Evolutionary conservation across 2,329 filamentous ascomycete genomes (phyloP), one percentile per base, ranked within the genome.

Genomic region (Botrytis medusae): DNA sequence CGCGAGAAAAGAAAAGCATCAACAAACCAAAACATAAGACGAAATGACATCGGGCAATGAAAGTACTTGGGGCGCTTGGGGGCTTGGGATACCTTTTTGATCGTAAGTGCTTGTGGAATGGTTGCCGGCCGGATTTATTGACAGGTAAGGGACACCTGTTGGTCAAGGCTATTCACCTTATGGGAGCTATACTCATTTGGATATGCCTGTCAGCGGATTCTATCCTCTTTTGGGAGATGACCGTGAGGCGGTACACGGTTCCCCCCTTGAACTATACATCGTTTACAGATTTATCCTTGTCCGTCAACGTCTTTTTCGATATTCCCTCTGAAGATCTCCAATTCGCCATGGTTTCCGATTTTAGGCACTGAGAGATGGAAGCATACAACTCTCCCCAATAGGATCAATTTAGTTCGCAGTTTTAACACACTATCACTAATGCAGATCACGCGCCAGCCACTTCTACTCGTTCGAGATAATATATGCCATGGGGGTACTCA

Each of bases 401-500:
- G 72, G 70, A 76, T 75, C 74, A 54, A 65, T 51, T 54, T 69
- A 59, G 59, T 57, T 63, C 62, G 72, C 25, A 69, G 68, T 46
- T 42, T 74, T 74, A 63, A 73, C 34, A 37, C 22, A 61, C 71
- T 69, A 68, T 74, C 75, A 76, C 78, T 68, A 78, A 77, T 78
- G 74, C 60, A 78, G 77, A 79, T 79, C 78, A 79, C 76, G 77
- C 78, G 78, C 77, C 78, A 77, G 77, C 79, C 78, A 79, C 76
- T 71, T 76, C 75, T 71, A 72, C 76, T 76, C 69, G 72, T 76
- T 76, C 73, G 73, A 77, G 76, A 75, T 73, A 65, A 65, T 57
- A 63, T 44, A 69, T 44, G 71, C 42, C 61, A 67, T 75, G 72
- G 74, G 74, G 73, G 68, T 74, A 71, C 44, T 75, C 60, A 74